Base-by-base conservation (phyloP, 805 yeast species). In the Lipomyces sp. region DNA sequence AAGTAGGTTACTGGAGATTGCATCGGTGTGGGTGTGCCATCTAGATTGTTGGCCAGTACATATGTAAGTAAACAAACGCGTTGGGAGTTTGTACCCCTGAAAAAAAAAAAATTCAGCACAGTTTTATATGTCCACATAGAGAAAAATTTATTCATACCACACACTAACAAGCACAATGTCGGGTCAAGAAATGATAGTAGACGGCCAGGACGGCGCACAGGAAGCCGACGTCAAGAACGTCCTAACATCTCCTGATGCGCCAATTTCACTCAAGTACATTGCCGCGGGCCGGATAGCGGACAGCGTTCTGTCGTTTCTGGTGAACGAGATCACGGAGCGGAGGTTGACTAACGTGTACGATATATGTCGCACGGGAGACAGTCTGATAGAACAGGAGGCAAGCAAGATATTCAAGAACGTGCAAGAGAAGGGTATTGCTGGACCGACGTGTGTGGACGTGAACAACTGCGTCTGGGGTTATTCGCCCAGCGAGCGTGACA, bases 361-460 rank as follows among this genome's bases (percentile, higher is more conserved):
- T 21, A 73, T 93, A 55, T 90, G 97, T 74, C 68, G 86, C 32
- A 71, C 84, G 41, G 86, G 95, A 40, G 98, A 93, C 68, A 78
- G 85, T 31, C 84, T 82, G 68, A 70, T 91, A 64, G 70, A 73
- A 43, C 71, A 78, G 38, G 77, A 89, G 49, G 72, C 85, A 46
- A 73, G 74, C 49, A 75, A 72, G 48, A 83, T 77, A 29, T 90
- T 79, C 69, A 82, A 72, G 60, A 73, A 71, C 29, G 69, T 68
- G 33, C 56, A 60, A 32, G 99, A 93, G 73, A 88, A 85, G 70
- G 96, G 98, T 53, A 86, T 93, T 65, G 86, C 96, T 8, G 79
- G 78, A 55, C 98, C 99, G n/a, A 89, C 89, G 16, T 78, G 86
- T 45, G 80, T 93, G 55, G 95, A 89, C 69, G 83, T 86, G 46